Base-by-base conservation (phyloP, 148 eudicot genomes). In the Camellia granthamiana region DNA sequence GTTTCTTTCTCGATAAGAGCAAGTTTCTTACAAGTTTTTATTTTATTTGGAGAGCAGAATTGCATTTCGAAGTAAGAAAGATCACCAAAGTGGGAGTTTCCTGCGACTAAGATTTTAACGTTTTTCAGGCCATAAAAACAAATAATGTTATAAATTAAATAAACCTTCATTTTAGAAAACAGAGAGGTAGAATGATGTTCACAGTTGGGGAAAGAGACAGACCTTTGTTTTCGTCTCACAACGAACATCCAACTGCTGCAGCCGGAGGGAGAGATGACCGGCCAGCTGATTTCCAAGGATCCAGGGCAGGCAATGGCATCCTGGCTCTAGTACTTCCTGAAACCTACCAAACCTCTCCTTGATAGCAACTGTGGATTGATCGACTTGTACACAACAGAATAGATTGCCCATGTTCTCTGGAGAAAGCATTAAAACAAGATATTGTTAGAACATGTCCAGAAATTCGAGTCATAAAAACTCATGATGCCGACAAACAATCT, bases 231-330 rank as follows among this genome's bases (percentile, higher is more conserved):
- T 81, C 55, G 83, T 81, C 79, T 81, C 83, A 38, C 88, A 86
- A 43, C 74, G 44, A 60, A 86, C 84, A 78, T 86, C 88, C 71
- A 83, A 30, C 75, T 86, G 88, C 62, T 86, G 88, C 77, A 86
- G 30, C 55, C 86, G 79, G 43, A 86, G 84, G 66, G 86, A 47
- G 49, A 87, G 88, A 16, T 71, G 72, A 11, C 90, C 90, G 43
- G 87, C 88, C 18, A 87, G 10, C 55, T 49, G 86, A 18, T 60
- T 76, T 21, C 90, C 90, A 12, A 87, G 72, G 81, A 58, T 76
- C 90, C 90, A 87, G 42, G 90, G 90, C 59, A 87, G 12, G 78
- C 81, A 87, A 66, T 87, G 84, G 62, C 86, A 83, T n/a, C 90
- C 90, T 2, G 86, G 90, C 79, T 85, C 81, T 67, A 87, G 84